Evolutionary conservation across 1,284 basidiomycete genomes (phyloP).

Genomic region (Rhizoctonia solani): DNA sequence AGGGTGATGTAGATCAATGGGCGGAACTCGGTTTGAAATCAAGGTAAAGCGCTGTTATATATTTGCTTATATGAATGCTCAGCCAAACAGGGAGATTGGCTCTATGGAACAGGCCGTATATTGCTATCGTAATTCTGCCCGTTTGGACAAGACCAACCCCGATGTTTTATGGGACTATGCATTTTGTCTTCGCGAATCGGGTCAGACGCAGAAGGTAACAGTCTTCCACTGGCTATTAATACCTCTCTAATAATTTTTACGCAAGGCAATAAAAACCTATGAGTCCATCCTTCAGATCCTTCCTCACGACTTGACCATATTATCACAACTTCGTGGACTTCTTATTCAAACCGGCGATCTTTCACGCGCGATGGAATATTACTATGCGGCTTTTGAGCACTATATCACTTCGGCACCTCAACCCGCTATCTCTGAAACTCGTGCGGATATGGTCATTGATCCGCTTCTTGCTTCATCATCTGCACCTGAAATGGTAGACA

Average conservation of each 20-base stretch:
- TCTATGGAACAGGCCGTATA: constrained; percentile 87
- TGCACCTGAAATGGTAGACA: constrained; percentile 26
- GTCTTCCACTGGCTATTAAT: background rate
- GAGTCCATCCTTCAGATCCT: constrained; percentile 74
- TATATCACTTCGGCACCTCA: constrained; percentile 44
- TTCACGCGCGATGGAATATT: constrained; percentile 63
- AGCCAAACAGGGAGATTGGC: constrained; percentile 59
- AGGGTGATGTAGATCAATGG: constrained; percentile 84
- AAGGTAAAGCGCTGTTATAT: constrained; percentile 52
- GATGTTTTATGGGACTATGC: constrained; percentile 92
- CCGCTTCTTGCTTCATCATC: background rate
- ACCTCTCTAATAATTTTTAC: background rate
- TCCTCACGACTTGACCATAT: constrained; percentile 79
- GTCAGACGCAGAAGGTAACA: constrained; percentile 65
- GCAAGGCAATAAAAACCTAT: constrained; percentile 75
- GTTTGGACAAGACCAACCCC: constrained; percentile 77
- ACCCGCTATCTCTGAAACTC: background rate
- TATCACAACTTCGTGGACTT: constrained; percentile 79
- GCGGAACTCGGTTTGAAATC: constrained; percentile 75
- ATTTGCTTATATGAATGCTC: background rate
- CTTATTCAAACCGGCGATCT: constrained; percentile 74
- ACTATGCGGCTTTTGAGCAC: constrained; percentile 60
- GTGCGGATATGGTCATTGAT: constrained; percentile 3
- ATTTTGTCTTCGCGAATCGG: constrained; percentile 75
- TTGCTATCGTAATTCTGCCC: constrained; percentile 85